Percentiles rank a stretch among this genome's conserved stretches.
Conservation (phyloP, 2,329 filamentous ascomycete genomes). For the Hypoxylon sp. region DNA sequence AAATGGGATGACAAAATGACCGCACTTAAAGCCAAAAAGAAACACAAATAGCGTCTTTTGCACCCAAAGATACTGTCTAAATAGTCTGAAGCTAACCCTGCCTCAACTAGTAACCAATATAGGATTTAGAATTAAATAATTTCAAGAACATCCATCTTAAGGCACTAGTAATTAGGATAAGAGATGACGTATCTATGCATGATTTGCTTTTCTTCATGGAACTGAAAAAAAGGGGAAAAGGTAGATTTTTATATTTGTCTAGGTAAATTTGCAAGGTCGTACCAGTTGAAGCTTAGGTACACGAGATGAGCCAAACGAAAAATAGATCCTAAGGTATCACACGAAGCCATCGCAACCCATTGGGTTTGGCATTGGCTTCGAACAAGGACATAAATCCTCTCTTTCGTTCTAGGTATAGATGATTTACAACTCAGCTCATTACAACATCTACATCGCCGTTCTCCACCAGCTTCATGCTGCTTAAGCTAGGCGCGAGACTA, state of each 20-base stretch:
- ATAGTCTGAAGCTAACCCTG: background rate
- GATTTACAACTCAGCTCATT: constrained; percentile 53
- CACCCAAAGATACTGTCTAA: background rate
- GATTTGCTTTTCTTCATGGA: background rate
- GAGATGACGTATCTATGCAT: background rate
- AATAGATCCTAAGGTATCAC: background rate
- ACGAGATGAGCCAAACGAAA: background rate
- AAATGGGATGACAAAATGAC: constrained; percentile 78
- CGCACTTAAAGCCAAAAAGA: constrained; percentile 54
- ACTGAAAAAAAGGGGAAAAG: background rate
- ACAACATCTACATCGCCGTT: constrained; percentile 60
- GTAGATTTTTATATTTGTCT: background rate
- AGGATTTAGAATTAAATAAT: background rate
- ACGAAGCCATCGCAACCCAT: background rate
- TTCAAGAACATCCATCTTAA: background rate
- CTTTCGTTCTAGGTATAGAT: background rate
- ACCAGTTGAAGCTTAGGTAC: background rate
- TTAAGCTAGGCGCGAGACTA: constrained; percentile 68
- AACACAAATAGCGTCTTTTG: constrained; percentile 39
- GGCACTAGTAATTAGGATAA: background rate
- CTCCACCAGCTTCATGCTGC: constrained; percentile 56
- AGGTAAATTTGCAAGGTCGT: background rate
- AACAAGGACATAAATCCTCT: background rate
- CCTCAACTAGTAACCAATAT: background rate
- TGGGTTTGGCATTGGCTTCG: background rate